phyloP scores from a whole-genome alignment of 192 early-diverging fungal genomes.

The Cladochytrium replicatum region DNA sequence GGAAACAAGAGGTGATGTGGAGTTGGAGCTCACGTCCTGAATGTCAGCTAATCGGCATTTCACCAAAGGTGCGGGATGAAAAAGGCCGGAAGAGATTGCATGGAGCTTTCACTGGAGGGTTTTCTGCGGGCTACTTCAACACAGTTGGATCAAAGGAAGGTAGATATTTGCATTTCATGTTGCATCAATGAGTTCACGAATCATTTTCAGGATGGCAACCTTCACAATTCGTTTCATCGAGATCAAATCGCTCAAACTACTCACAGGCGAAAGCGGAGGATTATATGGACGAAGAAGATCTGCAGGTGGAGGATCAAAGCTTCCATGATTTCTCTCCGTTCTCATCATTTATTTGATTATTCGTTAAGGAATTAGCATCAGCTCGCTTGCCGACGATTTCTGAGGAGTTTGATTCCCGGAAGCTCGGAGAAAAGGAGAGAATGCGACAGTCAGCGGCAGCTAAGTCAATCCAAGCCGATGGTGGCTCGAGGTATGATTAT shows the following conservation, averaged over 20 bases:
- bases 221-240: conserved; percentile 65
- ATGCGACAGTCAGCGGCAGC: conserved; percentile 33
- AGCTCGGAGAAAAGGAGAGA: conserved; percentile 52
- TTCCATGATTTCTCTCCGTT: neutral
- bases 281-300: conserved; percentile 96
- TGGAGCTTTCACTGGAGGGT: conserved; percentile 92
- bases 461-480: neutral
- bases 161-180: neutral
- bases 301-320: conserved; percentile 35
- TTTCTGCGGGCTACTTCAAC: conserved; percentile 86
- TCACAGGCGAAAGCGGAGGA: conserved; percentile 58
- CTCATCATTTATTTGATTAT: neutral
- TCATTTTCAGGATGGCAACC: conserved; percentile 61
- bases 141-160: conserved; percentile 95
- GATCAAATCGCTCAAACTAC: conserved; percentile 39
- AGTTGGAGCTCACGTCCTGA: neutral
- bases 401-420: conserved; percentile 59
- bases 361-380: conserved; percentile 35
- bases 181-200: neutral
- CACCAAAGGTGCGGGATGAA: conserved; percentile 32
- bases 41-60: neutral
- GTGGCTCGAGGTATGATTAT: neutral
- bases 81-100: conserved; percentile 73
- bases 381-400: conserved; percentile 13
- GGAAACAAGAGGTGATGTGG: conserved; percentile 34